Evolutionary conservation across 768 basidiomycete species (phyloP).

Genomic region (Leccinum subgranulosum): DNA sequence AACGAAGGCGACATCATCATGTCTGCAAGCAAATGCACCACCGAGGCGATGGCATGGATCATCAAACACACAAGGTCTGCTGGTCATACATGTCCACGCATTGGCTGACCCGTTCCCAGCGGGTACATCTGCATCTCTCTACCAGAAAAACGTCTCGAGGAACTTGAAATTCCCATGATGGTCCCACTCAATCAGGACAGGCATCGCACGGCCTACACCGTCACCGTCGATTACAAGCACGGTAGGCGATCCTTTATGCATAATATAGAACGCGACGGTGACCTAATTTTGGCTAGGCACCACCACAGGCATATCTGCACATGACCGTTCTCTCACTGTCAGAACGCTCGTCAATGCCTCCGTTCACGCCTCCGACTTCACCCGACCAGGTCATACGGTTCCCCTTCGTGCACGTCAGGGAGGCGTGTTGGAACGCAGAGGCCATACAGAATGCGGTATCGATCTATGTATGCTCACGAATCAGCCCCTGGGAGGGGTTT

Average conservation of each 20-base stretch:
- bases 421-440: conserved; percentile 82
- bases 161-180: conserved; percentile 91
- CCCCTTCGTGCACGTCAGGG: conserved; percentile 85
- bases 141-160: conserved; percentile 68
- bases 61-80: conserved; percentile 91
- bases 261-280: neutral
- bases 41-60: conserved; percentile 99
- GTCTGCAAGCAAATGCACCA: conserved; percentile 78
- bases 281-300: conserved; percentile 51
- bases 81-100: neutral
- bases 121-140: conserved; percentile 93
- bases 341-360: conserved; percentile 71
- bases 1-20: conserved; percentile 98
- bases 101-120: conserved; percentile 41
- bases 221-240: conserved; percentile 91
- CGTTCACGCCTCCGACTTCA: conserved; percentile 65
- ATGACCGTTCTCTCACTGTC: conserved; percentile 87
- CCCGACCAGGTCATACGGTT: conserved; percentile 93
- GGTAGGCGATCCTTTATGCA: conserved; percentile 41
- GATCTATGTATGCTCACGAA: conserved; percentile 81
- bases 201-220: conserved; percentile 91
- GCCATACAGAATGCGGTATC: conserved; percentile 90
- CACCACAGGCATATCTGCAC: conserved; percentile 94
- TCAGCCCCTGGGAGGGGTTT: conserved; percentile 62
- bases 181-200: conserved; percentile 86